phyloP scores from a whole-genome alignment of 2,329 filamentous ascomycete species.

The Xylaria sp. region DNA sequence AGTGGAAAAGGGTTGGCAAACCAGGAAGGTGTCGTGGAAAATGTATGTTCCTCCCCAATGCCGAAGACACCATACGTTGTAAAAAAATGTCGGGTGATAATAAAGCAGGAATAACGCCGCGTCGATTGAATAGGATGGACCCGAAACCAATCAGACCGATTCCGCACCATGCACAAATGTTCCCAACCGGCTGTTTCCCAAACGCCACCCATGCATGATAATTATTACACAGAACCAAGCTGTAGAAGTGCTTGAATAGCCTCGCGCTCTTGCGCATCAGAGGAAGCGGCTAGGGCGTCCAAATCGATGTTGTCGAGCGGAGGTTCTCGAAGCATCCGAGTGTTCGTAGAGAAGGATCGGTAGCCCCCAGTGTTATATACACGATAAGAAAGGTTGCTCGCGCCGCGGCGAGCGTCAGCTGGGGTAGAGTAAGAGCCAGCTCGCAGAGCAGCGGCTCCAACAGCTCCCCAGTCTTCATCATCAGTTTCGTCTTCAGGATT shows the following conservation, averaged over 20 bases:
- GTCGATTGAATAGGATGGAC: slow-evolving; percentile 44
- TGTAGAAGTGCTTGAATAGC: slow-evolving; percentile 83
- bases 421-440: slow-evolving; percentile 70
- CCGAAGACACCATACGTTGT: slow-evolving; percentile 44
- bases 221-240: slow-evolving; percentile 83
- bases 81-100: slow-evolving; percentile 40
- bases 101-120: slow-evolving; percentile 46
- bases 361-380: slow-evolving; percentile 59
- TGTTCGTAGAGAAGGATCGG: slow-evolving; percentile 62
- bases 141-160: slow-evolving; percentile 45
- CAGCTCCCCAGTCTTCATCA: slow-evolving; percentile 93
- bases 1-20: slow-evolving; percentile 34
- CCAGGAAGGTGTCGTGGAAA: slow-evolving; percentile 34
- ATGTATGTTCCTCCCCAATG: slow-evolving; percentile 36
- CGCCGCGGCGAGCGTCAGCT: slow-evolving; percentile 65
- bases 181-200: slow-evolving; percentile 43
- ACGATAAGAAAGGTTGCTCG: slow-evolving; percentile 59
- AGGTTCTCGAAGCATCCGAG: slow-evolving; percentile 65
- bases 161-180: slow-evolving; percentile 44
- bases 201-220: slow-evolving; percentile 67
- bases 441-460: slow-evolving; percentile 86
- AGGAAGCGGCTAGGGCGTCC: slow-evolving; percentile 61
- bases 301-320: slow-evolving; percentile 64
- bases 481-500: slow-evolving; percentile 90
- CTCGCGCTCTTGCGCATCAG: slow-evolving; percentile 80